These are phyloP conservation scores for Diatrype stigma DNA, from an alignment of 2,329 filamentous ascomycete species.

Conservation along the genomic window DNA sequence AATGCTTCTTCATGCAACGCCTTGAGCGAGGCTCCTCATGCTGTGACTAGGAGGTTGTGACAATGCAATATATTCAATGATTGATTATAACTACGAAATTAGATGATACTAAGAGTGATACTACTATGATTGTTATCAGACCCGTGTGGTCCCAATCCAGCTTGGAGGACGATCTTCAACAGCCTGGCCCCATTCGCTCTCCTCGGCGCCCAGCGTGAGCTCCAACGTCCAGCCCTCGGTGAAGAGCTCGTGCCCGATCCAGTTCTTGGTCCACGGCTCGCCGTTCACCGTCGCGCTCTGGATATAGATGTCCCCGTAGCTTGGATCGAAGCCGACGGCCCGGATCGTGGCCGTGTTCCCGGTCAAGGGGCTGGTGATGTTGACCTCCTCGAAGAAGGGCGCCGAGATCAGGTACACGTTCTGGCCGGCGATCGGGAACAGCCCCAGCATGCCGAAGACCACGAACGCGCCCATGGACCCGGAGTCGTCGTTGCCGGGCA, in stretches of 20 bases:
- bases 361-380: conserved; percentile 45
- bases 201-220: conserved; percentile 56
- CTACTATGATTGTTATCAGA: neutral
- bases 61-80: too few species aligned
- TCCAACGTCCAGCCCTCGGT: conserved; percentile 53
- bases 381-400: conserved; percentile 55
- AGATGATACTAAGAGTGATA: too few species aligned
- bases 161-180: conserved; percentile 32
- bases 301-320: conserved; percentile 52
- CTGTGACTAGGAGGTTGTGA: too few species aligned
- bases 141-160: conserved; percentile 3
- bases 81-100: neutral
- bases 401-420: conserved; percentile 60
- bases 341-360: conserved; percentile 53
- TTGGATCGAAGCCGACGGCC: conserved; percentile 52
- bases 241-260: conserved; percentile 59
- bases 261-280: conserved; percentile 50
- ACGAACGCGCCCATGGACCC: conserved; percentile 61
- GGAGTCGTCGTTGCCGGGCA: conserved; percentile 61
- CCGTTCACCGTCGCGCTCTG: conserved; percentile 56
- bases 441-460: conserved; percentile 55
- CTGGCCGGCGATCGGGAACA: conserved; percentile 59
- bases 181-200: conserved; percentile 63
- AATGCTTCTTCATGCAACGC: neutral
- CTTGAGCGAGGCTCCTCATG: too few species aligned